Percentiles rank a stretch among this genome's conserved stretches.
Conservation (phyloP, 23 red algal species). For the Gracilaria gracilis region DNA sequence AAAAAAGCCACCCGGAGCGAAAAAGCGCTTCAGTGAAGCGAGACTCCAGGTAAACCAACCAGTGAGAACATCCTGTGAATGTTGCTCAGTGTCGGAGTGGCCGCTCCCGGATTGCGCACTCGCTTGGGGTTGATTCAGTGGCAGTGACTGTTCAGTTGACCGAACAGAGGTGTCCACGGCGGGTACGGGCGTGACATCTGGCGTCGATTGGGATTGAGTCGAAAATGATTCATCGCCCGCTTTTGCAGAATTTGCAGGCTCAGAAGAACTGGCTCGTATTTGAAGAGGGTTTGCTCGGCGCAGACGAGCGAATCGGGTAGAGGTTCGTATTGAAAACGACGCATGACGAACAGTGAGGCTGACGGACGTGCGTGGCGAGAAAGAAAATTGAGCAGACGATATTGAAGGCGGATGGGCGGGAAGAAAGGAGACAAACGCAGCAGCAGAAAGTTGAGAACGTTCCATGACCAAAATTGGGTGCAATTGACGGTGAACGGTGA, state of each 20-base stretch:
- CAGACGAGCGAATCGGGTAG: neutral
- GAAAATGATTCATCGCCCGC: neutral
- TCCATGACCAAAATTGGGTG: neutral
- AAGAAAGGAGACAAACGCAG: neutral
- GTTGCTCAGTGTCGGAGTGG: neutral
- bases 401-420: neutral
- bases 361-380: neutral
- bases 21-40: slow-evolving; percentile 3
- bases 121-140: neutral
- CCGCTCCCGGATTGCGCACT: neutral
- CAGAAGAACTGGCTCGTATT: neutral
- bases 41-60: slow-evolving; percentile 2
- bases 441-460: neutral
- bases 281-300: neutral
- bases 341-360: neutral
- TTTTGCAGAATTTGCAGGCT: neutral
- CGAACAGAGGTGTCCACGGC: neutral
- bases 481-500: no score
- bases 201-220: neutral
- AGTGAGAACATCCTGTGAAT: neutral
- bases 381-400: neutral
- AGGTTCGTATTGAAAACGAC: neutral
- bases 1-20: slow-evolving; percentile 52
- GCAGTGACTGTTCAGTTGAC: neutral
- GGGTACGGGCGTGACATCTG: neutral